A percentile compares a stretch with the other conserved stretches of the same genome.
phyloP scores from a whole-genome alignment of 2,329 filamentous ascomycete species.

The Chalaropsis ovoidea region DNA sequence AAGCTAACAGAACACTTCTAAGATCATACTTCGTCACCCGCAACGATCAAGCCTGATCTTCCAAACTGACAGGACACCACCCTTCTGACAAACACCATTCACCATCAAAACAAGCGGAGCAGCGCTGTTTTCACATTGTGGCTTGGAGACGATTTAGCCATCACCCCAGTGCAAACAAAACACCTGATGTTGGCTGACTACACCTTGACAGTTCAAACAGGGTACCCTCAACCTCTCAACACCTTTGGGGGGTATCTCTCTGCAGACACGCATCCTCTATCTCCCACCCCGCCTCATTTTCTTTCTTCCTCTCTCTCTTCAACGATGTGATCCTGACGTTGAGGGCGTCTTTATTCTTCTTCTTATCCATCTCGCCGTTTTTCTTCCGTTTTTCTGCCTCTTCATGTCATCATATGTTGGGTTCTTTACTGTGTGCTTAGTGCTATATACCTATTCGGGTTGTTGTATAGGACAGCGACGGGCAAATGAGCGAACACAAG shows the following conservation, averaged over 20 bases:
- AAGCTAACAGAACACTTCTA: slow-evolving; percentile 19
- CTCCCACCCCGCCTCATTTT: not conserved
- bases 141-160: too few relatives aligned
- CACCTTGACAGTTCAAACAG: not conserved
- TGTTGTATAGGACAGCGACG: not conserved
- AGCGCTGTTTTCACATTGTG: not conserved
- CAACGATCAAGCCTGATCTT: slow-evolving; percentile 37
- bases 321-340: not conserved
- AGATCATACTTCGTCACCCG: slow-evolving; percentile 53
- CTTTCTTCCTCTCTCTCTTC: not conserved
- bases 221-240: not conserved
- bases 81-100: not conserved
- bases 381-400: not conserved
- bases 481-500: not conserved
- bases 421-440: not conserved
- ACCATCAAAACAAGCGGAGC: not conserved
- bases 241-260: too few relatives aligned
- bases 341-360: not conserved
- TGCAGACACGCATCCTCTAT: not conserved
- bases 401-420: slow-evolving; percentile 3
- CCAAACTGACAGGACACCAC: not conserved
- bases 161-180: too few relatives aligned
- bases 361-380: not conserved
- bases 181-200: not conserved
- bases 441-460: not conserved